Evolutionary conservation across 1,284 basidiomycete genomes (phyloP).

Genomic region (Marasmius tenuissimus): DNA sequence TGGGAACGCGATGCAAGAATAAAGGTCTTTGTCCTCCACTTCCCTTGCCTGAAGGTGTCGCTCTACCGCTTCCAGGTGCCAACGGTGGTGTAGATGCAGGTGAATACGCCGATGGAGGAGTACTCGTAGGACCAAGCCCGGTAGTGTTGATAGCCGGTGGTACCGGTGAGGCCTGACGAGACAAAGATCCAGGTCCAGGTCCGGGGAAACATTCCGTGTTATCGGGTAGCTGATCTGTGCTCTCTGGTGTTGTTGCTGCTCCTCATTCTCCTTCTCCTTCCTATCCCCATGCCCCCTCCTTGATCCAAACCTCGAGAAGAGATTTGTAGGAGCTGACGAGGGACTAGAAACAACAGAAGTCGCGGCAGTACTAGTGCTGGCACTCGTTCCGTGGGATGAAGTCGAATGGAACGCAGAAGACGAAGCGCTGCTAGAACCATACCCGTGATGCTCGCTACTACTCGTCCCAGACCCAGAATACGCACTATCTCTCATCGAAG

Average conservation of each 20-base stretch:
- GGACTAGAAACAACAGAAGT: background rate
- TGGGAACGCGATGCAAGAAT: conserved; percentile 9
- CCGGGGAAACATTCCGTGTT: conserved; percentile 4
- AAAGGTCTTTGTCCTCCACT: conserved; percentile 5
- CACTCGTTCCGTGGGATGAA: background rate
- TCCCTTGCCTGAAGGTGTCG: background rate
- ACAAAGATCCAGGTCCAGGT: background rate
- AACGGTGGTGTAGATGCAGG: background rate
- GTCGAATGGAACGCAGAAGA: background rate
- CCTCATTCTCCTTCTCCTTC: background rate
- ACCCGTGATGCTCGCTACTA: background rate
- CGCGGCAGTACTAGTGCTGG: background rate
- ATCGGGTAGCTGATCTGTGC: conserved; percentile 8
- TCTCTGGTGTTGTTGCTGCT: background rate
- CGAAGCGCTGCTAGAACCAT: background rate
- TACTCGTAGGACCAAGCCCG: background rate
- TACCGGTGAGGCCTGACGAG: background rate
- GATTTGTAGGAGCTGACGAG: background rate
- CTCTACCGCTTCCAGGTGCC: background rate
- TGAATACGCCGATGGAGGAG: background rate
- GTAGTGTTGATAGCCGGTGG: background rate
- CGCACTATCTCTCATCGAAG: background rate
- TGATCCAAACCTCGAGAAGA: background rate
- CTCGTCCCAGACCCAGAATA: background rate
- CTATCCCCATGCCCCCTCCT: background rate